A percentile compares a stretch with the other conserved stretches of the same genome.
phyloP scores from a whole-genome alignment of 192 early-diverging fungal genomes.

The Backusella westeae region DNA sequence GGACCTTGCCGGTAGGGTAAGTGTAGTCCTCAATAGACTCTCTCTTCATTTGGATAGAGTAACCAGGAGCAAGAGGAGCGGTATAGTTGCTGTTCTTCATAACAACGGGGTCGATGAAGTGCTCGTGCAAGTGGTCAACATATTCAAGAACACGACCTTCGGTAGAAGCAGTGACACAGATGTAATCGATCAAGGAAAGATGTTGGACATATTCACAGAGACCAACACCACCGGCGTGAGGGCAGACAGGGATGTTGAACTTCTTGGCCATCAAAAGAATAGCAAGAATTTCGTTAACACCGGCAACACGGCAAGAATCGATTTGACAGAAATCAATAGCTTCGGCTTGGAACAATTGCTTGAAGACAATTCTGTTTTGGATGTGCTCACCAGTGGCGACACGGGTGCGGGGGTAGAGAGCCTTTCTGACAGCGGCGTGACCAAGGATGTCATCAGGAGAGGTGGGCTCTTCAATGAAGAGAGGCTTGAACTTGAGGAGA shows the following conservation, averaged over 20 bases:
- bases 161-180: constrained; percentile 32
- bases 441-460: constrained; percentile 42
- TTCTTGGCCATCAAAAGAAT: constrained; percentile 42
- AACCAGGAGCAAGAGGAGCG: constrained; percentile 31
- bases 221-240: constrained; percentile 42
- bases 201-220: constrained; percentile 44
- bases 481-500: constrained; percentile 40
- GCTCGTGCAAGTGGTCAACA: constrained; percentile 41
- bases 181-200: constrained; percentile 38
- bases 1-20: constrained; percentile 30
- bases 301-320: constrained; percentile 38
- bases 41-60: constrained; percentile 36
- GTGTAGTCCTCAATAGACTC: constrained; percentile 34
- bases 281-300: constrained; percentile 39
- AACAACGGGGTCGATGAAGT: constrained; percentile 35
- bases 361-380: constrained; percentile 41
- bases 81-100: constrained; percentile 32
- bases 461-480: constrained; percentile 46
- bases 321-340: constrained; percentile 43
- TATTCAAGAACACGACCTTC: constrained; percentile 38
- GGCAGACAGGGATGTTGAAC: constrained; percentile 37
- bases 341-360: constrained; percentile 41
- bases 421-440: constrained; percentile 39
- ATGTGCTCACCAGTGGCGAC: constrained; percentile 40
- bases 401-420: constrained; percentile 30